These are phyloP conservation scores for Dioscorea cayenensis DNA, from an alignment of 116 monocot genomes.

Conservation along the genomic window DNA sequence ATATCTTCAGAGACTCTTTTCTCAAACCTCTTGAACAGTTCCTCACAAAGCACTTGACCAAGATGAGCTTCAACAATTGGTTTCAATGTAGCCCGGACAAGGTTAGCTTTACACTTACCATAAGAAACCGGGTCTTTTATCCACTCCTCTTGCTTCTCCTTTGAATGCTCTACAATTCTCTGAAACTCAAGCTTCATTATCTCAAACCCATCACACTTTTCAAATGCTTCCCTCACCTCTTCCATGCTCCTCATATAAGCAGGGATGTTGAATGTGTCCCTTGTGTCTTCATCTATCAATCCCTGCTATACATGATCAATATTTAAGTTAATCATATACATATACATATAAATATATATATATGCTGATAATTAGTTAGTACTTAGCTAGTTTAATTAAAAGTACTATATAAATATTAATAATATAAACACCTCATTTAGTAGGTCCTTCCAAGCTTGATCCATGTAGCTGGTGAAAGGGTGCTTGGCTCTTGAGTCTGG, in stretches of 20 bases:
- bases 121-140: constrained; percentile 36
- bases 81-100: constrained; percentile 37
- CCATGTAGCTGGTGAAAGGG: constrained; percentile 54
- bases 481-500: constrained; percentile 58
- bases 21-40: constrained; percentile 48
- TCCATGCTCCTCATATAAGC: constrained; percentile 55
- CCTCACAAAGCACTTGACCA: constrained; percentile 26
- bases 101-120: constrained; percentile 32
- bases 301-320: constrained; percentile 14
- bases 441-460: constrained; percentile 54
- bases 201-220: constrained; percentile 31
- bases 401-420: too few relatives aligned
- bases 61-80: constrained; percentile 47
- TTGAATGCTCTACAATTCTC: constrained; percentile 34
- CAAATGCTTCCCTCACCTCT: constrained; percentile 47
- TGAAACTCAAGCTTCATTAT: constrained; percentile 32
- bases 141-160: constrained; percentile 53
- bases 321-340: too few relatives aligned
- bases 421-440: constrained; percentile 29
- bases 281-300: constrained; percentile 39
- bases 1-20: constrained; percentile 27
- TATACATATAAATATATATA: too few relatives aligned
- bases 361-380: too few relatives aligned
- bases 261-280: constrained; percentile 61
- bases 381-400: too few relatives aligned